Base-by-base conservation (phyloP, 441 rosid genomes). In the Croton laevigatus region DNA sequence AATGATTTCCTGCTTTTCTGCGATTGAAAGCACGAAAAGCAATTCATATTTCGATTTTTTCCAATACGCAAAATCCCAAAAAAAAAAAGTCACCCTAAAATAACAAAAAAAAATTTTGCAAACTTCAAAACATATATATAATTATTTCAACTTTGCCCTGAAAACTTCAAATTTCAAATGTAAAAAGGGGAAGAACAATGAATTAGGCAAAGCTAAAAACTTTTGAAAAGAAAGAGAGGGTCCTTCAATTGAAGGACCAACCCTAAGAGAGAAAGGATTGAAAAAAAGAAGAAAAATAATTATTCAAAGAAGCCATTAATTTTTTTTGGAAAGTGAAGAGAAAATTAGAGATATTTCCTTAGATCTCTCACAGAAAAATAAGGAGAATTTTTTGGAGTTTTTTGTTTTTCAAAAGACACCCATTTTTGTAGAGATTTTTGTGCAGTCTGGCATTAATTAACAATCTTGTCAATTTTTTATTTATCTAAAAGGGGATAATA, bases 1-100 rank as follows among this genome's bases (percentile, higher is more conserved):
- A 60, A n/a, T 19, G 76, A 72, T 71, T 82, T 85, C 71, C 66
- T 83, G 74, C 74, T 82, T 79, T 75, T 89, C 42, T 85, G 90
- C 0, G 84, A 74, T 36, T 80, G 80, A 70, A 91, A 91, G 73
- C 98, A 91, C 1, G 93, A 83, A 62, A 88, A 87, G 72, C 97
- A 93, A 69, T 77, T 84, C 98, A 91, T 27, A 27, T 91, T 32
- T 65, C 61, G 65, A 19, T 75, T 58, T 36, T 69, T 55, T 46
- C 55, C 27, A 12, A 4, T 38, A 23, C 10, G 22, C 14, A 13
- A 36, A 3, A 9, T 2, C 32, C 32, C 32, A 13, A 46, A 46
- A 12, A 37, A 11, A n/a, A n/a, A n/a, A n/a, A n/a, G n/a, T n/a
- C n/a, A n/a, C n/a, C n/a, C n/a, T n/a, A n/a, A n/a, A n/a, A n/a